phyloP scores from a whole-genome alignment of 2,329 filamentous ascomycete species.

The Aspergillus clavatus region DNA sequence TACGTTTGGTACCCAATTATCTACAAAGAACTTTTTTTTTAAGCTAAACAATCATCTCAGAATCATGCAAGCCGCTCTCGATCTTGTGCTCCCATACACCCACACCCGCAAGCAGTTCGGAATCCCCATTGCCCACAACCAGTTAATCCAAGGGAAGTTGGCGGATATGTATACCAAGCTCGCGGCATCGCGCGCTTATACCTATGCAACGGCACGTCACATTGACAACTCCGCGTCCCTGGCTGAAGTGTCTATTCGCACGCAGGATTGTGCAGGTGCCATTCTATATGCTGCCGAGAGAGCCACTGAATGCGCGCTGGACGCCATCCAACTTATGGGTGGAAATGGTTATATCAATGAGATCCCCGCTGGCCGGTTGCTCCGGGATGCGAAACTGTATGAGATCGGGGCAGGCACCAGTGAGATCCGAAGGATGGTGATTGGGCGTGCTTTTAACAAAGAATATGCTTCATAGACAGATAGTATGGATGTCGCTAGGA shows the following conservation, averaged over 20 bases:
- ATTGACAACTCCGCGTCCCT: slow-evolving; percentile 66
- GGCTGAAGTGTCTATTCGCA: slow-evolving; percentile 53
- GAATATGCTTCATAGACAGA: slow-evolving; percentile 53
- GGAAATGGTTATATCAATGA: slow-evolving; percentile 97
- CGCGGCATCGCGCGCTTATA: slow-evolving; percentile 78
- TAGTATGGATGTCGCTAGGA: slow-evolving; percentile 2
- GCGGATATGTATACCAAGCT: slow-evolving; percentile 98
- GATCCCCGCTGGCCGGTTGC: slow-evolving; percentile 78
- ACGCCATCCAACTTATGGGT: slow-evolving; percentile 87
- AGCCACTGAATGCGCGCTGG: slow-evolving; percentile 74
- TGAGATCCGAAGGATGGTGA: slow-evolving; percentile 89
- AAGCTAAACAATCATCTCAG: no score
- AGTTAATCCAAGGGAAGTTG: slow-evolving; percentile 86
- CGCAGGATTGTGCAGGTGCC: slow-evolving; percentile 89
- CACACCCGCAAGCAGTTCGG: slow-evolving; percentile 89
- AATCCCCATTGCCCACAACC: slow-evolving; percentile 80
- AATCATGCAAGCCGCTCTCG: slow-evolving; percentile 87
- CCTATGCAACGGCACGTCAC: slow-evolving; percentile 71
- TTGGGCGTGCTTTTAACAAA: slow-evolving; percentile 86
- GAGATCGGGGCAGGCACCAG: slow-evolving; percentile 97
- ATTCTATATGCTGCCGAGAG: slow-evolving; percentile 91
- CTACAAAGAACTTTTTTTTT: no score
- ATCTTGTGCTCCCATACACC: slow-evolving; percentile 80
- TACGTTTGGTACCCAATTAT: no score
- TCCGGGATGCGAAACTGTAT: slow-evolving; percentile 77